These are phyloP conservation scores for Corrigiola litoralis DNA, from an alignment of 179 eudicot genomes.

Conservation along the genomic window DNA sequence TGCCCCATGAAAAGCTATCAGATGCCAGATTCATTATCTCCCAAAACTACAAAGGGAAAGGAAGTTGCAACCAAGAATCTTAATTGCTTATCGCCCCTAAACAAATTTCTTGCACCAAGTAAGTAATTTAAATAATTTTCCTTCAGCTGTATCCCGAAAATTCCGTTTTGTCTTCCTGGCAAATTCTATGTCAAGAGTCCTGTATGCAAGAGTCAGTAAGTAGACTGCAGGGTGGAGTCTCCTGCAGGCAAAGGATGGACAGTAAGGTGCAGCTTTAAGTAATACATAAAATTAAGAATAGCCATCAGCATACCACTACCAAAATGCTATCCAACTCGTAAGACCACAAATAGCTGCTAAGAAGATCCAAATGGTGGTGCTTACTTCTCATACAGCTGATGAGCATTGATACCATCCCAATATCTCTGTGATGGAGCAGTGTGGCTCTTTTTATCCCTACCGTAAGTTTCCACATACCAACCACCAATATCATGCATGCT, in stretches of 20 bases:
- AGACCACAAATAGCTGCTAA: not conserved
- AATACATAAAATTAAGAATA: not conserved
- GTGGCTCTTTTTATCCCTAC: slow-evolving; percentile 60
- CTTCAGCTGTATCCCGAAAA: slow-evolving; percentile 35
- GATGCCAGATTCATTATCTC: not conserved
- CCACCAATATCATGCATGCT: slow-evolving; percentile 93
- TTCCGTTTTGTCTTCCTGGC: slow-evolving; percentile 46
- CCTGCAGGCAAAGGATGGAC: slow-evolving; percentile 36
- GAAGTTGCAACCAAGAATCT: slow-evolving; percentile 1
- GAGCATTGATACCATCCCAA: slow-evolving; percentile 69
- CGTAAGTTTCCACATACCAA: slow-evolving; percentile 95
- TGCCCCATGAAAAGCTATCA: not conserved
- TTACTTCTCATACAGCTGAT: slow-evolving; percentile 58
- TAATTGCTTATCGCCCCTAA: slow-evolving; percentile 15
- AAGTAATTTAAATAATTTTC: slow-evolving; percentile 40
- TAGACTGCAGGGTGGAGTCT: slow-evolving; percentile 95
- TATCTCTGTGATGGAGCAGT: slow-evolving; percentile 63
- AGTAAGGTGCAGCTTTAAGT: slow-evolving; percentile 9
- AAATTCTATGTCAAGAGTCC: slow-evolving; percentile 84
- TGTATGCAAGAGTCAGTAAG: slow-evolving; percentile 85
- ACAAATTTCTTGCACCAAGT: slow-evolving; percentile 66
- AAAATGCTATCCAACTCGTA: not conserved
- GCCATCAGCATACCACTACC: not conserved
- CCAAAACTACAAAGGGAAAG: not conserved
- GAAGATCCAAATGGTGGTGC: slow-evolving; percentile 17